phyloP scores from a whole-genome alignment of 78 protist genomes.

The Guillardia theta region DNA sequence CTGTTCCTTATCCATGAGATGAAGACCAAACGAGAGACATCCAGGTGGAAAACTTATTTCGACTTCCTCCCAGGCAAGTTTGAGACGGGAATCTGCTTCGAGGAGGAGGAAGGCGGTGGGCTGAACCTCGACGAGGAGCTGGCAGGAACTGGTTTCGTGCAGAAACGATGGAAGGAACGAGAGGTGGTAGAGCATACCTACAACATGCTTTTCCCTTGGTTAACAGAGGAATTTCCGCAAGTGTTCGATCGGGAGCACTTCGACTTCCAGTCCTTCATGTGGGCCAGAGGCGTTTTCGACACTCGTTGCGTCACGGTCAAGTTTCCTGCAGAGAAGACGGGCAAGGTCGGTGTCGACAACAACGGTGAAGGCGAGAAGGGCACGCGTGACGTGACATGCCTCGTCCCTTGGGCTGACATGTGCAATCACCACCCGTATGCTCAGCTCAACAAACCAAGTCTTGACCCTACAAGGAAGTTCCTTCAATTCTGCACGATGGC shows the following conservation, averaged over 20 bases:
- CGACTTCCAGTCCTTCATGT: not conserved
- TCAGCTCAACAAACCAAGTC: not conserved
- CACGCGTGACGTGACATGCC: not conserved
- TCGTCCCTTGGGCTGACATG: slow-evolving; percentile 34
- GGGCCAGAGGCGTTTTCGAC: slow-evolving; percentile 17
- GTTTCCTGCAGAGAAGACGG: not conserved
- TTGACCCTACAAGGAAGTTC: too few species aligned
- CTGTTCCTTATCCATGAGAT: not conserved
- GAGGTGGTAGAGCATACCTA: not conserved
- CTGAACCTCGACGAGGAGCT: too few species aligned
- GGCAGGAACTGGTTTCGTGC: not conserved
- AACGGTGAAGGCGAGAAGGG: not conserved
- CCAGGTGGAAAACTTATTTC: not conserved
- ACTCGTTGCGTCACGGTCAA: not conserved
- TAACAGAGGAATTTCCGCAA: not conserved
- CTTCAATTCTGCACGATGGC: too few species aligned
- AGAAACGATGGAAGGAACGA: not conserved
- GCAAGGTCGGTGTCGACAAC: not conserved
- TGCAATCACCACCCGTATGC: not conserved
- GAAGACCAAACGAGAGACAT: not conserved
- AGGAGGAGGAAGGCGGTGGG: too few species aligned
- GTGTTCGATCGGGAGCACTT: not conserved
- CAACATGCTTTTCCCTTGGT: not conserved
- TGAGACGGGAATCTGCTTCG: not conserved
- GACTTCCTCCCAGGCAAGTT: not conserved